phyloP scores from a whole-genome alignment of 306 rosid genomes.

The Quercus berberidifolia region DNA sequence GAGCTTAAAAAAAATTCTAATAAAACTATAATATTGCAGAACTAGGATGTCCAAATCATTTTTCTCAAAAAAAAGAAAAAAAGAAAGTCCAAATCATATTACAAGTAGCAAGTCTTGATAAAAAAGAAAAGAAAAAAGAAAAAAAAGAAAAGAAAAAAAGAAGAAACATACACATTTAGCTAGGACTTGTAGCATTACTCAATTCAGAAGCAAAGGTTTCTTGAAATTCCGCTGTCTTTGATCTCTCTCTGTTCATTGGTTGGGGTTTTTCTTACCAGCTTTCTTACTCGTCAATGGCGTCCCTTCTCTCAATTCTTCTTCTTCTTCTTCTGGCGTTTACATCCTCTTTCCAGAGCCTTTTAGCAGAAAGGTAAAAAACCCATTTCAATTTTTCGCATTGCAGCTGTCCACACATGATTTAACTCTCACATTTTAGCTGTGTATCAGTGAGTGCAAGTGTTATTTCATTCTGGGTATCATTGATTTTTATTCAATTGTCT shows the following conservation, averaged over 20 bases:
- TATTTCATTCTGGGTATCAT: background rate
- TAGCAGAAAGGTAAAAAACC: slow-evolving; percentile 41
- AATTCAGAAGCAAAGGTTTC: background rate
- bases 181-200: background rate
- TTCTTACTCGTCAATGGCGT: slow-evolving; percentile 32
- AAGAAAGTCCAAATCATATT: too few relatives aligned
- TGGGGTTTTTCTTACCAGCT: background rate
- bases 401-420: background rate
- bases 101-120: too few relatives aligned
- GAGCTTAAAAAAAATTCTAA: too few relatives aligned
- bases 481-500: background rate
- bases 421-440: background rate
- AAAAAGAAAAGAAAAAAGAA: too few relatives aligned
- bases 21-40: too few relatives aligned
- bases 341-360: slow-evolving; percentile 19
- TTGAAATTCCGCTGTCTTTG: background rate
- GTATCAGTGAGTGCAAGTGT: background rate
- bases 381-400: background rate
- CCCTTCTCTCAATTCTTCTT: slow-evolving; percentile 29
- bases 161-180: too few relatives aligned
- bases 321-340: slow-evolving; percentile 28
- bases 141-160: too few relatives aligned
- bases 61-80: too few relatives aligned
- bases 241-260: background rate
- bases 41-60: too few relatives aligned